phyloP scores from a whole-genome alignment of 768 basidiomycete genomes.

The Lactarius sp. region DNA sequence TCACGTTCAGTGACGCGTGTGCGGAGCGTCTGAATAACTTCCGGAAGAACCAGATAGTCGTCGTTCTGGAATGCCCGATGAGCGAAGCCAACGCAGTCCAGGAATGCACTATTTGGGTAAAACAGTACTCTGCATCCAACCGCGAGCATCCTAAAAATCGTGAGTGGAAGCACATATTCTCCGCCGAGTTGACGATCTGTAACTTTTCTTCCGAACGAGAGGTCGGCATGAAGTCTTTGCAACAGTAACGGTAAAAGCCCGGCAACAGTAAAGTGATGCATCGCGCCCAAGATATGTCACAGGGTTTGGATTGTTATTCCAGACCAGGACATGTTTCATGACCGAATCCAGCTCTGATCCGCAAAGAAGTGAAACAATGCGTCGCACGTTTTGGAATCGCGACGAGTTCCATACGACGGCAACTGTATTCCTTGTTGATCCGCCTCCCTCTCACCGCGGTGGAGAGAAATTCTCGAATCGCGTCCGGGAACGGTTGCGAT shows the following conservation, averaged over 20 bases:
- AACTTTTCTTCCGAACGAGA: conserved; percentile 45
- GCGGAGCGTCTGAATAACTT: conserved; percentile 50
- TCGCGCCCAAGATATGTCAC: conserved; percentile 41
- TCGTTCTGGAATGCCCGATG: conserved; percentile 47
- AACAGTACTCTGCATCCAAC: conserved; percentile 50
- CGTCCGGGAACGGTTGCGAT: conserved; percentile 1
- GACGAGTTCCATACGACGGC: conserved; percentile 66
- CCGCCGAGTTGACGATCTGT: conserved; percentile 50
- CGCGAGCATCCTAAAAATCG: conserved; percentile 54
- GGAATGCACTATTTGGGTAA: conserved; percentile 48
- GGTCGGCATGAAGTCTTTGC: conserved; percentile 14
- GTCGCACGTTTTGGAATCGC: conserved; percentile 54
- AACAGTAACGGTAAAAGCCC: conserved; percentile 35
- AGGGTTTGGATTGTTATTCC: conserved; percentile 54
- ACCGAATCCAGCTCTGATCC: conserved; percentile 40
- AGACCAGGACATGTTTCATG: conserved; percentile 48
- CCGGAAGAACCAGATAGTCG: conserved; percentile 57
- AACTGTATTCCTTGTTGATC: conserved; percentile 24
- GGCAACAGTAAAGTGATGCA: not conserved
- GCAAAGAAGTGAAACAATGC: conserved; percentile 52
- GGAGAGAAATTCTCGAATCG: not conserved
- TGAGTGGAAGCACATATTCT: conserved; percentile 58
- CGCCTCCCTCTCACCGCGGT: not conserved
- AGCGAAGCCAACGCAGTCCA: not conserved
- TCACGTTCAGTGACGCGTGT: conserved; percentile 34